Percentiles rank a stretch among this genome's conserved stretches.
These are phyloP conservation scores for Athelia sp. DNA, from an alignment of 1,284 basidiomycete species.

Conservation along the genomic window DNA sequence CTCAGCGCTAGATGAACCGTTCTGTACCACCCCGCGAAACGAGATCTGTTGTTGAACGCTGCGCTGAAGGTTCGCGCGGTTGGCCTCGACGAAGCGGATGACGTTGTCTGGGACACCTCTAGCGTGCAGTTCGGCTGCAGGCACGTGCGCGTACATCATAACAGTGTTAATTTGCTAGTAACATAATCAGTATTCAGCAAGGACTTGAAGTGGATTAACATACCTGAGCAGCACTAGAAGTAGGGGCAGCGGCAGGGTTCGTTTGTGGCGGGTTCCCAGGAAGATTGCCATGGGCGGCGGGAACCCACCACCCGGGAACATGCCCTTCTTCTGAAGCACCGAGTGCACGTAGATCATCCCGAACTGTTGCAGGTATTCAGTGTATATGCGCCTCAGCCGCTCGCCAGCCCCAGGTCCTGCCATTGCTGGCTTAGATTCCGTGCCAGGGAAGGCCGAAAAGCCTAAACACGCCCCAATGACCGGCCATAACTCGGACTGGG, in stretches of 20 bases:
- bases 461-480: slow-evolving; percentile 61
- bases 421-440: slow-evolving; percentile 48
- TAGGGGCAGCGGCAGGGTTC: slow-evolving; percentile 2
- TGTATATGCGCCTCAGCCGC: slow-evolving; percentile 56
- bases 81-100: slow-evolving; percentile 51
- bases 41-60: slow-evolving; percentile 32
- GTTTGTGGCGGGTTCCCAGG: slow-evolving; percentile 6
- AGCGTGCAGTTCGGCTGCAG: slow-evolving; percentile 46
- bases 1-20: neutral
- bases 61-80: slow-evolving; percentile 44
- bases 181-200: slow-evolving; percentile 14
- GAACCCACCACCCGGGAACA: no score
- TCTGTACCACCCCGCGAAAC: slow-evolving; percentile 24
- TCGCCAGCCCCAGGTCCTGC: slow-evolving; percentile 55
- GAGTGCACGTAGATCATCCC: slow-evolving; percentile 47
- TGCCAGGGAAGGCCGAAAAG: slow-evolving; percentile 55
- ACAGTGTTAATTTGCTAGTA: slow-evolving; percentile 35
- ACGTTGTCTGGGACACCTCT: slow-evolving; percentile 43
- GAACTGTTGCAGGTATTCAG: slow-evolving; percentile 50
- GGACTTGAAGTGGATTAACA: neutral
- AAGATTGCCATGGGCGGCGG: slow-evolving; percentile 1
- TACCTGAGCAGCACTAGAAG: slow-evolving; percentile 7
- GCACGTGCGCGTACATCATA: slow-evolving; percentile 36
- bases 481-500: slow-evolving; percentile 53
- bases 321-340: slow-evolving; percentile 23